Evolutionary conservation across 2,329 filamentous ascomycete genomes (phyloP).

Genomic region (Pseudogymnoascus sp.): DNA sequence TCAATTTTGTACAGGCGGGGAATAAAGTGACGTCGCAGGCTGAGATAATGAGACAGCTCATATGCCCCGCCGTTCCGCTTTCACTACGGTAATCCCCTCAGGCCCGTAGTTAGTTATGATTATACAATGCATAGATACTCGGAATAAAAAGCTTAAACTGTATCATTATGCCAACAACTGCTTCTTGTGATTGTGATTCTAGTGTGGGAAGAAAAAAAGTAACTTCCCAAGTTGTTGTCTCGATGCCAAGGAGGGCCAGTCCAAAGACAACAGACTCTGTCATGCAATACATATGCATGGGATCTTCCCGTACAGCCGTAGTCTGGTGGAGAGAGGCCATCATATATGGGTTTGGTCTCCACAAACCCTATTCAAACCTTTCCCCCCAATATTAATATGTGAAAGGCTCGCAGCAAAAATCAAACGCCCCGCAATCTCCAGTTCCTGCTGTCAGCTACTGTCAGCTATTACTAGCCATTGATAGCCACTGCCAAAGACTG

Average conservation of each 20-base stretch:
- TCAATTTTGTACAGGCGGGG: neutral
- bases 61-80: neutral
- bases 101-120: neutral
- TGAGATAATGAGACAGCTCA: neutral
- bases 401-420: constrained; percentile 4
- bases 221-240: neutral
- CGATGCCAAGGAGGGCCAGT: neutral
- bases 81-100: neutral
- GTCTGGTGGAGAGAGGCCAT: constrained; percentile 4
- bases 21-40: neutral
- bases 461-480: constrained; percentile 8
- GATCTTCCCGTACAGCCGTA: constrained; percentile 9
- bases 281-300: constrained; percentile 9
- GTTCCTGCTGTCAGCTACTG: neutral
- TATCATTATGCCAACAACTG: neutral
- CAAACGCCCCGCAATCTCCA: constrained; percentile 3
- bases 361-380: constrained; percentile 9
- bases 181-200: neutral
- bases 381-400: constrained; percentile 8
- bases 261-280: neutral
- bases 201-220: neutral
- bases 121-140: neutral
- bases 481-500: neutral
- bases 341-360: constrained; percentile 8
- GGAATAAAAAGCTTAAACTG: neutral